Percentiles rank a stretch among this genome's conserved stretches.
These are phyloP conservation scores for Tetraselmis chui DNA, from an alignment of 139 green algal species.

Conservation along the genomic window DNA sequence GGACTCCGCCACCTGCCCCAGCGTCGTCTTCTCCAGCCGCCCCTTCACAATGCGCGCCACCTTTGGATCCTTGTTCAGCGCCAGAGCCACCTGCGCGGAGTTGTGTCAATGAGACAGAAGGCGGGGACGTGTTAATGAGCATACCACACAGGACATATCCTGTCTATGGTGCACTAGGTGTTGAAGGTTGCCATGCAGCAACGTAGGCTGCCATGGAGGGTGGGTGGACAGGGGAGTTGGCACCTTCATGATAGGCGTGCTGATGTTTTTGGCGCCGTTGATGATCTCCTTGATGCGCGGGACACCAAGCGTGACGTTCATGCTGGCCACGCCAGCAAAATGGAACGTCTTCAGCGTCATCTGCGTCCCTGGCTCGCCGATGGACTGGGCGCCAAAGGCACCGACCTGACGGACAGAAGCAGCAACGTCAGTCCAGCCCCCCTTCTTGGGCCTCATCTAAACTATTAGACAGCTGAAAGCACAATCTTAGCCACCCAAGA, in stretches of 20 bases:
- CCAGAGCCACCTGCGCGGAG: constrained; percentile 50
- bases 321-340: constrained; percentile 94
- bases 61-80: constrained; percentile 56
- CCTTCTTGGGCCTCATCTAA: too few species aligned
- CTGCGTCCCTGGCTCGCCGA: constrained; percentile 95
- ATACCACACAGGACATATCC: too few species aligned
- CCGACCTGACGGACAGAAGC: constrained; percentile 48
- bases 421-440: too few species aligned
- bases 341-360: constrained; percentile 99
- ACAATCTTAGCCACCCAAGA: too few species aligned
- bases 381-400: constrained; percentile 87
- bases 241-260: constrained; percentile 92
- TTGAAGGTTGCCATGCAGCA: too few species aligned
- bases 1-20: constrained; percentile 66
- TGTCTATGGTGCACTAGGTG: too few species aligned
- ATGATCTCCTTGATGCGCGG: constrained; percentile 99
- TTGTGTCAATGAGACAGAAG: too few species aligned
- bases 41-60: constrained; percentile 85
- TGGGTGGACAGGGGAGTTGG: background rate
- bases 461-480: too few species aligned
- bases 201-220: background rate
- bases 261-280: constrained; percentile 91
- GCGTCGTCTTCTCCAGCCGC: constrained; percentile 78
- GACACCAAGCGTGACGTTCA: constrained; percentile 97
- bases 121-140: too few species aligned